phyloP scores from a whole-genome alignment of 176 grass and related monocot genomes.

The Hordeum vulgare region MorexV3_pseudomolecules_assembly NC_058520.1:554985158-554985657 shows the following conservation, averaged over 20 bases:
- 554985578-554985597: too few relatives aligned
- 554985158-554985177: too few relatives aligned
- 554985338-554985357: background rate
- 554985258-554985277: too few relatives aligned
- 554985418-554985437: constrained; percentile 17
- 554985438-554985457: background rate
- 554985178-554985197: too few relatives aligned
- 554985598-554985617: background rate
- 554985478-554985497: background rate
- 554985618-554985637: background rate
- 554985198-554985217: too few relatives aligned
- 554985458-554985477: constrained; percentile 20
- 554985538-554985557: too few relatives aligned
- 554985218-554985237: too few relatives aligned
- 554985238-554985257: too few relatives aligned
- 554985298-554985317: background rate
- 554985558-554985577: too few relatives aligned
- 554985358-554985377: background rate
- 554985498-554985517: background rate
- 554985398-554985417: background rate
- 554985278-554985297: too few relatives aligned
- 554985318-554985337: background rate
- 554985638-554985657: background rate
- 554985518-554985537: background rate
- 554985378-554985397: background rate